Conservation (phyloP, 202 grass and related monocot genomes). For the Schoenoplectus tabernaemontani region DNA sequence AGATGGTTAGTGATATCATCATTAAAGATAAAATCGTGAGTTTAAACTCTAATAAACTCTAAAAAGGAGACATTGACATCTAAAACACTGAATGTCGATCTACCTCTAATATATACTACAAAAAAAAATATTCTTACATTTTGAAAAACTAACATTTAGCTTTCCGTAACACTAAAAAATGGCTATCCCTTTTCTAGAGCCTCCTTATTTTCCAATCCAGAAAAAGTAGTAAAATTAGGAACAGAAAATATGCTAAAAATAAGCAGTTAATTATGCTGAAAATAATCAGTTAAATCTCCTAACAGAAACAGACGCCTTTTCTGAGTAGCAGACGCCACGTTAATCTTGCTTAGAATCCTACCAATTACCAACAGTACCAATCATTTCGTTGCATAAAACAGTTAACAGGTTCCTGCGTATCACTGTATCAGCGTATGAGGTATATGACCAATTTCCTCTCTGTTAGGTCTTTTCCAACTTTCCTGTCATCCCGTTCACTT, state of each 20-base stretch:
- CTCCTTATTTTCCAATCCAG: not conserved
- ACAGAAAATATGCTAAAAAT: not conserved
- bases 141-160: too few relatives aligned
- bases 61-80: too few relatives aligned
- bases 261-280: not conserved
- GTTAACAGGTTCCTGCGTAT: too few relatives aligned
- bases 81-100: too few relatives aligned
- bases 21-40: too few relatives aligned
- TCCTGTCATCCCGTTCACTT: not conserved
- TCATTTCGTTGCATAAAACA: not conserved
- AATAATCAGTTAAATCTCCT: not conserved
- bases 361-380: not conserved
- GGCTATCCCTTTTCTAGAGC: not conserved
- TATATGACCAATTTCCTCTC: not conserved
- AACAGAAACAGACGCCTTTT: not conserved
- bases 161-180: too few relatives aligned
- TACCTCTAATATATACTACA: too few relatives aligned
- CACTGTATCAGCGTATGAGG: not conserved
- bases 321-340: not conserved
- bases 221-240: not conserved
- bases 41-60: too few relatives aligned
- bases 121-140: too few relatives aligned
- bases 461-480: not conserved
- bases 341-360: not conserved
- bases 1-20: too few relatives aligned